Conservation (phyloP, 495 filamentous ascomycete genomes). For the Penicillium waksmanii region DNA sequence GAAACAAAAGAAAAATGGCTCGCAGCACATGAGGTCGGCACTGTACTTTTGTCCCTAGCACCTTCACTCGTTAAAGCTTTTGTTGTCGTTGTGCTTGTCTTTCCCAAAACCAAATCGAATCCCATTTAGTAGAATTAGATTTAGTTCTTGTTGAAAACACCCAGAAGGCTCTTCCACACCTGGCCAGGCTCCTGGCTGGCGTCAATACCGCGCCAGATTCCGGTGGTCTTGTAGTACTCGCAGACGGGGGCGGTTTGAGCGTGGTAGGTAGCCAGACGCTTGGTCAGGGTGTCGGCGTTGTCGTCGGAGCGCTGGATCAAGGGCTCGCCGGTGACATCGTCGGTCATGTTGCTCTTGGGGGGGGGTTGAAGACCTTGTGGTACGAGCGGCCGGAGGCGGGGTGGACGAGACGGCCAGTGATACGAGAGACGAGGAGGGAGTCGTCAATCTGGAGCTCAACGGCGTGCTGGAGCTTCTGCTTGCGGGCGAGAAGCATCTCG, state of each 20-base stretch:
- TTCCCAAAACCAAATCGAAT: conserved; percentile 1
- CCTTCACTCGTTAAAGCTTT: too few relatives aligned
- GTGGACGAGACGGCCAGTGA: conserved; percentile 95
- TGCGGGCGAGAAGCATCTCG: conserved; percentile 75
- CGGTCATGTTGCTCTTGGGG: conserved; percentile 92
- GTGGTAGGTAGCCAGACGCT: conserved; percentile 93
- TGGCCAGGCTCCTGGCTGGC: conserved; percentile 94
- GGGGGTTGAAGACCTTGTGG: conserved; percentile 99
- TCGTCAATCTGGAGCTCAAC: conserved; percentile 98
- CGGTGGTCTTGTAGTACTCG: conserved; percentile 92
- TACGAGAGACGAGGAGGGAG: conserved; percentile 86
- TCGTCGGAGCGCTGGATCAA: conserved; percentile 95
- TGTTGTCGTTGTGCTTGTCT: too few relatives aligned
- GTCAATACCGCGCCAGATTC: conserved; percentile 96
- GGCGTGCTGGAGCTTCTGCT: conserved; percentile 86
- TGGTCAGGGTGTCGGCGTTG: conserved; percentile 96
- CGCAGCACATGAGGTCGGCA: conserved; percentile 15
- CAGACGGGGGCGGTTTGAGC: conserved; percentile 91
- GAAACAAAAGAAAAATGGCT: conserved; percentile 24
- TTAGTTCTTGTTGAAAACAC: conserved; percentile 71
- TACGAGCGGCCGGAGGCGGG: conserved; percentile 94
- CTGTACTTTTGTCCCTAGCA: conserved; percentile 3
- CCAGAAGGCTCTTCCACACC: conserved; percentile 91
- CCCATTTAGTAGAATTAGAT: neutral
- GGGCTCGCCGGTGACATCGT: conserved; percentile 96